Conservation (phyloP, 2,329 filamentous ascomycete species). For the Teratosphaeria destructans region DNA sequence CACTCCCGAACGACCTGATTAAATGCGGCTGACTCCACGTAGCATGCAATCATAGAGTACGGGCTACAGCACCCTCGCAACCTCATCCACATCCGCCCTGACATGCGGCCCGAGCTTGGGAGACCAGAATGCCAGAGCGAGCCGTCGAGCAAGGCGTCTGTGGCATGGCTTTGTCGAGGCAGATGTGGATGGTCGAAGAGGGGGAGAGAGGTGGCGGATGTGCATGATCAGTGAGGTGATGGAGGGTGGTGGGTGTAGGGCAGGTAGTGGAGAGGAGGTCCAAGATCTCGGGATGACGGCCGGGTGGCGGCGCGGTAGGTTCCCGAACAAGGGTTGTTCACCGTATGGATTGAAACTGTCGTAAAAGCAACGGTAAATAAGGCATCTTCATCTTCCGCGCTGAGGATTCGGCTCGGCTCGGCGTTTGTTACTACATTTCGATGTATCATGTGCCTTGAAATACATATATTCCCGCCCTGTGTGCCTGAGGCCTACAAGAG, state of each 20-base stretch:
- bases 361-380: slow-evolving; percentile 44
- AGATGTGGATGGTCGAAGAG: slow-evolving; percentile 40
- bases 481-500: too few relatives aligned
- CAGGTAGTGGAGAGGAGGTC: slow-evolving; percentile 31
- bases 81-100: slow-evolving; percentile 7
- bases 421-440: slow-evolving; percentile 4
- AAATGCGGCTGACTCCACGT: slow-evolving; percentile 48
- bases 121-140: slow-evolving; percentile 4
- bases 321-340: slow-evolving; percentile 34
- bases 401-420: slow-evolving; percentile 37
- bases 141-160: slow-evolving; percentile 12
- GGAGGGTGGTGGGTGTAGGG: slow-evolving; percentile 47
- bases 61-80: slow-evolving; percentile 18
- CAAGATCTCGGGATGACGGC: not conserved
- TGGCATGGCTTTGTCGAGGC: slow-evolving; percentile 36
- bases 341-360: slow-evolving; percentile 35
- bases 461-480: too few relatives aligned
- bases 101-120: slow-evolving; percentile 15
- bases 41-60: slow-evolving; percentile 23
- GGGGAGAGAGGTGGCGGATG: slow-evolving; percentile 40
- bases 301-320: slow-evolving; percentile 29
- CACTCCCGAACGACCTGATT: slow-evolving; percentile 36
- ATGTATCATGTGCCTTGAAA: not conserved
- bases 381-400: slow-evolving; percentile 25
- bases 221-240: slow-evolving; percentile 36